Evolutionary conservation across 164 flowering plant genomes (phyloP), one percentile per base, ranked within the genome.

Genomic region (Vitis riparia): DNA sequence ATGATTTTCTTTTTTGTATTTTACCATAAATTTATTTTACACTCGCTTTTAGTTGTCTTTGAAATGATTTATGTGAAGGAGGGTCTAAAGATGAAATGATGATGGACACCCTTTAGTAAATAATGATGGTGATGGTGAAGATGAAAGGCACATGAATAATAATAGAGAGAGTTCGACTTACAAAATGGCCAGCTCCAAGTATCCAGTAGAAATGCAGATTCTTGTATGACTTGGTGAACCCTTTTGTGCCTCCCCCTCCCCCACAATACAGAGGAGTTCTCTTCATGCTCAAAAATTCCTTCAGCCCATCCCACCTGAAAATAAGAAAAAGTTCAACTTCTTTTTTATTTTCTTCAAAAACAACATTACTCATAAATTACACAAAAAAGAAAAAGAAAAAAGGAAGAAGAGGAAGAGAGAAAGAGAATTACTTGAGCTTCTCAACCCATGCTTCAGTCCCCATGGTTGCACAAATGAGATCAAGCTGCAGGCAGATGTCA

Each of bases 381-480:
- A 4, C 5, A 32, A 11, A 32, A 70, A 9, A 10, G 37, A 66
- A 5, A 66, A 10, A 55, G 59, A 5, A 66, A 8, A n/a, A 4
- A 16, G 32, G 51, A 51, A 68, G 23, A 47, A 62, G 55, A 51
- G 37, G 16, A 15, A 72, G 37, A 55, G 59, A 23, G 57, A 69
- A 15, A 23, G 61, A 29, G 50, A 66, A 68, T 77, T 83, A 93
- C 98, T 85, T 86, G 78, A 94, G 96, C 82, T 94, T 91, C 68
- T 84, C 76, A 59, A 94, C 73, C 98, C 98, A 94, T 71, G 94
- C 91, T 79, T 94, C 88, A 15, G 91, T 81, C 52, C 98, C 98
- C 75, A 82, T 91, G 51, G 97, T 91, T 68, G 94, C 66, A 75
- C 98, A 94, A 16, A 94, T 94, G 51, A 94, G 75, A 82, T 94